Base-by-base conservation (phyloP, 768 basidiomycete species). In the Phaeotremella fagi region DNA sequence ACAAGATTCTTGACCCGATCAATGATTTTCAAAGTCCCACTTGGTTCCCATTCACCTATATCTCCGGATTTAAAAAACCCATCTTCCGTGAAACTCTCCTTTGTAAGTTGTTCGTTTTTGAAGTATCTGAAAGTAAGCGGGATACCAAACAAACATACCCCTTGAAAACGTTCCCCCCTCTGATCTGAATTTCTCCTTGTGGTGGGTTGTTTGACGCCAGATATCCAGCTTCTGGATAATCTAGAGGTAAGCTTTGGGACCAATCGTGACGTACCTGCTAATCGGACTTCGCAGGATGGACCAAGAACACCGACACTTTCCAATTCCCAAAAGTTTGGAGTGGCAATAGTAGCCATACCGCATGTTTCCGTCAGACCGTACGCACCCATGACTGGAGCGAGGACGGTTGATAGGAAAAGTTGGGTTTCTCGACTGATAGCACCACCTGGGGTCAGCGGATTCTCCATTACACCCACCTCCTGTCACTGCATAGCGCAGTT, bases 351-450 rank as follows among this genome's bases (percentile, higher is more conserved):
- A 16, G 59, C 51, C 72, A 73, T 73, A 16, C 70, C 71, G 41
- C 67, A 69, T 2, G 73, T 71, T 52, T 75, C 73, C 20, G 73
- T 74, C 35, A 69, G 45, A 2, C 65, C 68, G 46, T 67, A 68
- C 7, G 41, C 57, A 90, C 73, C 73, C 28, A 73, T 55, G 15
- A 66, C 56, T 3, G 63, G 67, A n/a, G 61, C 64, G 14, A 75
- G 53, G 5, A 65, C 66, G 2, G 65, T 72, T 12, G 48, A 61
- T 29, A 75, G 48, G 63, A 75, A 75, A 43, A 64, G 59, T 49
- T 75, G 73, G 1, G 73, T 71, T 7, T 64, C 54, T 27, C 51
- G 28, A 27, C 61, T 66, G 20, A 66, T 48, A 6, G 56, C 52
- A 28, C 68, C 63, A n/a, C 62, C 50, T 54, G 28, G 1, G 12